Base-by-base conservation (phyloP, 176 grass and related monocot genomes). In the Pontederia paniculata region DNA sequence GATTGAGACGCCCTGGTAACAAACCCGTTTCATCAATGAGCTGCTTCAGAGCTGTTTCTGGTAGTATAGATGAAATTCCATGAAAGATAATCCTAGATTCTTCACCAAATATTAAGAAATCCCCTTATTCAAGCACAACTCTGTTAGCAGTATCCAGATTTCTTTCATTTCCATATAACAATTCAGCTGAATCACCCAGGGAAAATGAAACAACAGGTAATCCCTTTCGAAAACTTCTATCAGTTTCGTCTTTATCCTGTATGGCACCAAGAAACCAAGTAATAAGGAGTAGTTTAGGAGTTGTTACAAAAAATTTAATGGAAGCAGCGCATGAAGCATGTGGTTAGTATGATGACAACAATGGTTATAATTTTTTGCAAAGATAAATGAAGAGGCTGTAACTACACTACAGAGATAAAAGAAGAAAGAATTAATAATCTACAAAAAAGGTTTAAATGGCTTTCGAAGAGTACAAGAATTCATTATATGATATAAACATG, bases 161-260 rank as follows among this genome's bases (percentile, higher is more conserved):
- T 67, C 64, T 52, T n/a, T 67, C n/a, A 9, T 41, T 17, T 44
- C 64, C 64, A 21, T 54, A 67, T 21, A 54, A 50, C 21, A 67
- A 67, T 44, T 67, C 17, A 54, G 65, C 65, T 9, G 50, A 54
- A 23, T 67, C 65, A 1, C 65, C 65, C n/a, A 67, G n/a, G 20
- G 65, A 67, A 54, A 67, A 67, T 21, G 65, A 67, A 22, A 67
- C 6, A 23, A 67, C 65, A 55, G 65, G 65, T 21, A 67, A 54
- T 54, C 65, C 65, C 22, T 45, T 55, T 4, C 11, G 50, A 5
- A 67, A 28, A 13, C 65, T 54, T 50, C 54, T 23, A 21, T 67
- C n/a, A 4, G 31, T 5, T 25, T 67, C 65, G 21, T 67, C 50
- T 54, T 37, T 55, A 20, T 67, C 50, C 65, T 67, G 65, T 50